phyloP scores from a whole-genome alignment of 1,284 basidiomycete species.

The Waitea zeae region DNA sequence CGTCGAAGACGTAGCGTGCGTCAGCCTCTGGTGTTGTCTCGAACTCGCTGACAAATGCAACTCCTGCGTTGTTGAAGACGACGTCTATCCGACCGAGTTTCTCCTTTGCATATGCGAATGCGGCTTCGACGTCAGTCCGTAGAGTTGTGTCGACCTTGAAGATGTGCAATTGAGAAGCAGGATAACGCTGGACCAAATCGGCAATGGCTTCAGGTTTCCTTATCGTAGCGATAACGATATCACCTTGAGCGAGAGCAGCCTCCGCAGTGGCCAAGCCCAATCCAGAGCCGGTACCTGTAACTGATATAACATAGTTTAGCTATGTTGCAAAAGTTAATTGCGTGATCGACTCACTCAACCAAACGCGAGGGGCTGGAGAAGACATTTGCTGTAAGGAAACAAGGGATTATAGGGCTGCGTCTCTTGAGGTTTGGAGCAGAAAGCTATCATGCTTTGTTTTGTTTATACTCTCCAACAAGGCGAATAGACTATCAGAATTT shows the following conservation, averaged over 20 bases:
- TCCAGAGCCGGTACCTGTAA: slow-evolving; percentile 9
- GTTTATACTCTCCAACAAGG: too few relatives aligned
- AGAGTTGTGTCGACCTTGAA: slow-evolving; percentile 8
- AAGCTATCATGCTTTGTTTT: too few relatives aligned
- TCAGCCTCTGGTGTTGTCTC: slow-evolving; percentile 10
- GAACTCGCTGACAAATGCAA: slow-evolving; percentile 6
- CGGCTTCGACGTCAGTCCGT: slow-evolving; percentile 5
- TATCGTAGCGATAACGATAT: slow-evolving; percentile 8
- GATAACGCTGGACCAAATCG: slow-evolving; percentile 7
- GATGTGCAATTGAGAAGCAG: slow-evolving; percentile 6
- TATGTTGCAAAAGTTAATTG: too few relatives aligned
- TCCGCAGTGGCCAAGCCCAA: slow-evolving; percentile 7
- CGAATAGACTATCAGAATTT: too few relatives aligned
- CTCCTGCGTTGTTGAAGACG: slow-evolving; percentile 10
- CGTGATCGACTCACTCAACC: too few relatives aligned
- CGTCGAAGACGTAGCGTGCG: slow-evolving; percentile 10
- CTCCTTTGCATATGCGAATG: slow-evolving; percentile 5
- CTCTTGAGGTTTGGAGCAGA: too few relatives aligned
- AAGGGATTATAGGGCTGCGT: too few relatives aligned
- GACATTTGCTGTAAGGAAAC: too few relatives aligned
- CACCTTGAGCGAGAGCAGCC: slow-evolving; percentile 7
- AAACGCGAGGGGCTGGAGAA: too few relatives aligned
- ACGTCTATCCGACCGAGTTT: slow-evolving; percentile 9
- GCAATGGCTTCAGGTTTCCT: slow-evolving; percentile 8
- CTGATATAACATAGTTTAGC: too few relatives aligned